Conservation (phyloP, 306 rosid genomes). For the Vicia sativa region DNA sequence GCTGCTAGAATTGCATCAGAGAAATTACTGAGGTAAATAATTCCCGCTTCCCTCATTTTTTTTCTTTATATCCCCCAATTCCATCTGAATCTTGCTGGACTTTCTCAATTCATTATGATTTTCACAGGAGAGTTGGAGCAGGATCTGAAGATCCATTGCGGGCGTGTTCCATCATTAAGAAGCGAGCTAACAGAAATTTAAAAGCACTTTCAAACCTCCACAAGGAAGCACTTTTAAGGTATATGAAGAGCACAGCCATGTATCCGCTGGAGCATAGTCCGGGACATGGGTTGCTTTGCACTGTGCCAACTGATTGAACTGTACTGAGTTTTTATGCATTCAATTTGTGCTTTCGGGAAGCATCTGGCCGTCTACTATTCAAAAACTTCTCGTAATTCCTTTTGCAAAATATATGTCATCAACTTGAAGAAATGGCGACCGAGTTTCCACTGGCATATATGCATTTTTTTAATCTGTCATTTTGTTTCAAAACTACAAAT, state of each 20-base stretch:
- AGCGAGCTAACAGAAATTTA: conserved; percentile 54
- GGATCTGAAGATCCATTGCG: conserved; percentile 72
- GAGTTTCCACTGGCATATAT: conserved; percentile 23
- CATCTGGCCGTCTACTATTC: conserved; percentile 18
- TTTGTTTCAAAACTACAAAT: background rate
- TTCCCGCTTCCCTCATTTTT: background rate
- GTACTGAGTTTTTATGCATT: conserved; percentile 22
- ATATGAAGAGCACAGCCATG: conserved; percentile 70
- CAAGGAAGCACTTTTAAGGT: conserved; percentile 60
- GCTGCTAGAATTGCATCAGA: conserved; percentile 86
- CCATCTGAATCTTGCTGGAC: conserved; percentile 24
- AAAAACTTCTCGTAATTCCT: conserved; percentile 25
- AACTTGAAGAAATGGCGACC: conserved; percentile 12
- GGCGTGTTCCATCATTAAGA: conserved; percentile 66
- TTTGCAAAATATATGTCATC: conserved; percentile 20
- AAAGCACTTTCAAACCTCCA: conserved; percentile 53
- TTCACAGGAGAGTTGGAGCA: conserved; percentile 80
- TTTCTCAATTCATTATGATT: conserved; percentile 39
- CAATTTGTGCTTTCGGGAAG: conserved; percentile 26
- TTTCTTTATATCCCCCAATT: background rate
- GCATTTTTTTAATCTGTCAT: conserved; percentile 19
- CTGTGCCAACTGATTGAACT: conserved; percentile 56
- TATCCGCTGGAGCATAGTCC: conserved; percentile 85
- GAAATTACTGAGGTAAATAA: conserved; percentile 68
- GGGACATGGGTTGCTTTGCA: conserved; percentile 76